Percentiles rank a stretch among this genome's conserved stretches.
These are phyloP conservation scores for Cnidoscolus chayamansa DNA, from an alignment of 441 rosid species.

Conservation along the genomic window DNA sequence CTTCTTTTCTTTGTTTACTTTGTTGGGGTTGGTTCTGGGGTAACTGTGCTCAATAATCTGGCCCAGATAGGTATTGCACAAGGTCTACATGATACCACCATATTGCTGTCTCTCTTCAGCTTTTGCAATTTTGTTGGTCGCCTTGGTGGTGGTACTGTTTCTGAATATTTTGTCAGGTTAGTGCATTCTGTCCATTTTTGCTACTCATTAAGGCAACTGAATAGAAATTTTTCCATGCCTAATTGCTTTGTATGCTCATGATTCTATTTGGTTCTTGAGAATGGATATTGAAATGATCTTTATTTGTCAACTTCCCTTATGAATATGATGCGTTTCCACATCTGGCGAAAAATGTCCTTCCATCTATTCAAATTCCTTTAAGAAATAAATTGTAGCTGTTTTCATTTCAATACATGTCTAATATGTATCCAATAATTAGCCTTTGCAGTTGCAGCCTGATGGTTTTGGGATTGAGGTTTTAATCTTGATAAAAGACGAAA, in stretches of 20 bases:
- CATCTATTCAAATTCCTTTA: neutral
- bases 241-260: neutral
- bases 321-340: neutral
- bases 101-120: conserved; percentile 65
- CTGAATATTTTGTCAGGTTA: conserved; percentile 86
- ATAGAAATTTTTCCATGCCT: neutral
- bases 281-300: neutral
- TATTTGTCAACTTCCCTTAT: neutral
- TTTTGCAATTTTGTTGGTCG: conserved; percentile 90
- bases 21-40: conserved; percentile 89
- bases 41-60: conserved; percentile 85
- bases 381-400: neutral
- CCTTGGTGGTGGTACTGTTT: conserved; percentile 76
- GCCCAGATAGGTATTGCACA: conserved; percentile 80
- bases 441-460: neutral
- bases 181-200: conserved; percentile 6
- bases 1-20: conserved; percentile 81
- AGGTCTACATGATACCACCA: conserved; percentile 66
- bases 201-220: neutral
- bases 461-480: neutral
- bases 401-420: neutral
- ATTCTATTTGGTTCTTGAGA: neutral
- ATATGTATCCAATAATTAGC: neutral
- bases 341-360: neutral
- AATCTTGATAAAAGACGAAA: neutral